Percentiles rank a stretch among this genome's conserved stretches.
phyloP scores from a whole-genome alignment of 83 land plant species.

The Larix sibirica region DNA sequence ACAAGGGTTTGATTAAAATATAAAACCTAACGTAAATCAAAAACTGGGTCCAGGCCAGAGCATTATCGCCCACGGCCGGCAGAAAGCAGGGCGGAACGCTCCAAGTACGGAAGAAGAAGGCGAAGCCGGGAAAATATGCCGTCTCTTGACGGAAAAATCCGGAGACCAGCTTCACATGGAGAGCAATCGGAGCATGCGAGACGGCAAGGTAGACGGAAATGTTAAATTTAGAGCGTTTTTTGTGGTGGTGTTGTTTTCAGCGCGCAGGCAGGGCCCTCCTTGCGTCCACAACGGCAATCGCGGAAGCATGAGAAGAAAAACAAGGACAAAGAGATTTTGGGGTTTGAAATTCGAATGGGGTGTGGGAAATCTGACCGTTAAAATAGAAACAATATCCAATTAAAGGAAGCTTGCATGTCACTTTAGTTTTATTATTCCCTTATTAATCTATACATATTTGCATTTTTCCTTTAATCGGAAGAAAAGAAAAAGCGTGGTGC shows the following conservation, averaged over 20 bases:
- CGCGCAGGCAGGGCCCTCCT: background rate
- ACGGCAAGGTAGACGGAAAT: background rate
- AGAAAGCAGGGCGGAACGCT: background rate
- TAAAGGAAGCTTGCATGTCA: background rate
- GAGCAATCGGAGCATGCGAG: background rate
- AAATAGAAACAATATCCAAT: background rate
- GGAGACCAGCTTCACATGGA: background rate
- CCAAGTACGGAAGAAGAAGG: background rate
- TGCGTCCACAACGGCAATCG: background rate
- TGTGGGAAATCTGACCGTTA: conserved; percentile 6
- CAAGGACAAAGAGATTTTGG: background rate
- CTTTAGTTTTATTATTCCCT: too few relatives aligned
- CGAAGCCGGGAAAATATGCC: background rate
- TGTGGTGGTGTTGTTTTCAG: background rate
- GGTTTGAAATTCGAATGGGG: background rate
- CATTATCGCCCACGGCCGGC: background rate
- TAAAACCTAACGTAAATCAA: background rate
- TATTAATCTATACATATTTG: too few relatives aligned
- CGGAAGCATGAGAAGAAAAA: too few relatives aligned
- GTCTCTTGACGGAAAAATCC: background rate
- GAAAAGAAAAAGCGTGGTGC: too few relatives aligned
- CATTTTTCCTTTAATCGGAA: too few relatives aligned
- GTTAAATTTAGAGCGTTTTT: too few relatives aligned
- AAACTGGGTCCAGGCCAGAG: background rate
- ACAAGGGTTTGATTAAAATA: background rate